A percentile compares a stretch with the other conserved stretches of the same genome.
Evolutionary conservation across 352 stramenopile species (phyloP).

Genomic region (Phytophthora citrophthora): DNA sequence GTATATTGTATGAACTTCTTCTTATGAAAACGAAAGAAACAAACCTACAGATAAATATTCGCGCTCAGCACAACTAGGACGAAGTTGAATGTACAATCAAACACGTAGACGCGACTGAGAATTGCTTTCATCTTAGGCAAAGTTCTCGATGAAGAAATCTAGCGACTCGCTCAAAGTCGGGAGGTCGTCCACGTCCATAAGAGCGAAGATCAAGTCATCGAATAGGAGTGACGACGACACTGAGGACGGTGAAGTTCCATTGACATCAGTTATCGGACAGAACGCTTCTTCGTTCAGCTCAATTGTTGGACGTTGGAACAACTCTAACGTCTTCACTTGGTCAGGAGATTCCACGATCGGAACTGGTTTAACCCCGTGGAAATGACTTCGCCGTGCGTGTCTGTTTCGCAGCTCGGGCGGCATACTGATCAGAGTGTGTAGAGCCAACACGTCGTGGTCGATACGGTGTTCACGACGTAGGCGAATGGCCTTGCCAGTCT

Average conservation of each 20-base stretch:
- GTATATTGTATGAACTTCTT: too few relatives aligned
- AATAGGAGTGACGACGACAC: conserved; percentile 40
- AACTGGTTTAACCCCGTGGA: conserved; percentile 7
- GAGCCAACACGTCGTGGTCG: conserved; percentile 55
- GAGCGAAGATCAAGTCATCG: conserved; percentile 16
- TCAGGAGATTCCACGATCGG: background rate
- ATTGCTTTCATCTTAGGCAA: conserved; percentile 17
- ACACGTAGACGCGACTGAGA: conserved; percentile 4
- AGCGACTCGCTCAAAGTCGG: conserved; percentile 63
- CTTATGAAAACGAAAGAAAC: background rate
- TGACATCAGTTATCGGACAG: conserved; percentile 7
- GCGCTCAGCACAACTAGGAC: background rate
- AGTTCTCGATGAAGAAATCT: conserved; percentile 66
- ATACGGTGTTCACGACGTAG: conserved; percentile 63
- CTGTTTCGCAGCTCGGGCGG: conserved; percentile 31
- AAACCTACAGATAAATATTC: conserved; percentile 11
- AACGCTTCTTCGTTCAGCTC: conserved; percentile 18
- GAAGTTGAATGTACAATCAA: background rate
- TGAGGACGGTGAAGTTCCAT: conserved; percentile 42
- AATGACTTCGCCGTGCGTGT: conserved; percentile 20
- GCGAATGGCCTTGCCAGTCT: conserved; percentile 57
- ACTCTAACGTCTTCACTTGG: conserved; percentile 5
- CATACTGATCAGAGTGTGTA: conserved; percentile 43
- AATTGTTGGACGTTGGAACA: conserved; percentile 31
- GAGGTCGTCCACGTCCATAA: conserved; percentile 40